Evolutionary conservation across 805 yeast species (phyloP), one percentile per base, ranked within the genome.

Genomic region (Kodamaea sagamina): DNA sequence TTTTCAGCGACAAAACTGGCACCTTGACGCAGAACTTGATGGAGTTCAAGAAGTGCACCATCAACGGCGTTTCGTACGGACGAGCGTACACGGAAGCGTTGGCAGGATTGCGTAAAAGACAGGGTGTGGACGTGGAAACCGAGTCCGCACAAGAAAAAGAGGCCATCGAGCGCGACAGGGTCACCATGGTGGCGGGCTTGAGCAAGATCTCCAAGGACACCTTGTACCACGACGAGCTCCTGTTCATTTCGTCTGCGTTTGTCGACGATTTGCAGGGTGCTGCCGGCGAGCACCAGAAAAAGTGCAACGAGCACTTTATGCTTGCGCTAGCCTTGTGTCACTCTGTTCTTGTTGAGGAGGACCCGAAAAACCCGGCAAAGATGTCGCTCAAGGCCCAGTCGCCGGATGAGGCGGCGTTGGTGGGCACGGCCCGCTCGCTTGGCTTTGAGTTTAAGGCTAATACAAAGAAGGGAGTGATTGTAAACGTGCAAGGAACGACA

Each of bases 401-500:
- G 18, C 95, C 95, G 0, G 95, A 86, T 71, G 95, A 86, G 63
- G 89, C 90, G 19, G 93, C 95, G 0, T 73, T 86, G 44, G 95
- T 86, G 11, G 83, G 82, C 11, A 84, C 93, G 15, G 93, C 93
- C 0, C 75, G 90, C 59, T 84, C 85, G 54, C 68, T 84, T 53
- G 95, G 95, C 0, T 86, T 79, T 62, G 74, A 77, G 27, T 85
- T 84, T 58, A 59, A 75, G 13, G 82, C 77, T 32, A 76, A 80
- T 59, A 85, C 89, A 7, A 84, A 84, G 56, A 72, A 74, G 38
- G 93, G 92, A 44, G 58, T 84, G 13, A 64, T 84, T 38, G 70
- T 86, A 36, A 80, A 81, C 42, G 80, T 81, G 28, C 89, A 84
- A 61, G 93, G 93, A 47, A 74, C 71, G 38, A 72, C 75, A 47